Evolutionary conservation across 2,329 filamentous ascomycete species (phyloP).

Genomic region (Pseudogymnoascus sp.): DNA sequence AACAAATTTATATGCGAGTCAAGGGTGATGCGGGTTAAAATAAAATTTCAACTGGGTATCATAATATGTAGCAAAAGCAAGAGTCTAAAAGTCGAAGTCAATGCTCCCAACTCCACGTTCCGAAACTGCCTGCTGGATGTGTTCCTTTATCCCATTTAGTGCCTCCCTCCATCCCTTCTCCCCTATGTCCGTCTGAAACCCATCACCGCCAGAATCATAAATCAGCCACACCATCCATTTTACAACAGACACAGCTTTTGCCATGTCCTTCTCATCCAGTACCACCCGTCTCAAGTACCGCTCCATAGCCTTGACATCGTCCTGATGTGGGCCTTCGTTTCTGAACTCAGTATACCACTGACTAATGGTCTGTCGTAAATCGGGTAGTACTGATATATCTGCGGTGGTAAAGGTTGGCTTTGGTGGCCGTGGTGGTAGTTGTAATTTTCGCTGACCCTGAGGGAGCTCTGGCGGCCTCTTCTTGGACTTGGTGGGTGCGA

Average conservation of each 20-base stretch:
- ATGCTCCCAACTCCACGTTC: conserved; percentile 48
- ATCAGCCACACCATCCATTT: conserved; percentile 57
- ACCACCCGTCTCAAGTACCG: conserved; percentile 67
- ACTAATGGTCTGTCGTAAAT: conserved; percentile 65
- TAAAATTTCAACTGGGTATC: neutral
- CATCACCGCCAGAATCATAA: conserved; percentile 37
- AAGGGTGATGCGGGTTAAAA: neutral
- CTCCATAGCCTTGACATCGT: conserved; percentile 68
- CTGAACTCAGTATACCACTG: conserved; percentile 69
- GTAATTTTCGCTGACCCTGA: conserved; percentile 26
- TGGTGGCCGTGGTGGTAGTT: conserved; percentile 39
- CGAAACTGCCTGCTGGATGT: conserved; percentile 46
- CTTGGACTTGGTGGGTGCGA: conserved; percentile 22
- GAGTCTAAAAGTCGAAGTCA: conserved; percentile 32
- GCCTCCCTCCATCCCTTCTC: conserved; percentile 40
- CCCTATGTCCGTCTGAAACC: conserved; percentile 30
- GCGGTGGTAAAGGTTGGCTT: conserved; percentile 54
- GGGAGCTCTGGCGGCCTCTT: conserved; percentile 17
- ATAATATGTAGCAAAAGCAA: neutral
- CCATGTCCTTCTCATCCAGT: conserved; percentile 65
- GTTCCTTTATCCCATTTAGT: conserved; percentile 36
- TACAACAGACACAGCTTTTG: conserved; percentile 61
- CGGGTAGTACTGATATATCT: conserved; percentile 44
- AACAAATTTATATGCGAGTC: neutral
- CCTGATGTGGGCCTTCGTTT: conserved; percentile 65